Evolutionary conservation across 2,329 filamentous ascomycete species (phyloP).

Genomic region (Hypoxylon sp.): DNA sequence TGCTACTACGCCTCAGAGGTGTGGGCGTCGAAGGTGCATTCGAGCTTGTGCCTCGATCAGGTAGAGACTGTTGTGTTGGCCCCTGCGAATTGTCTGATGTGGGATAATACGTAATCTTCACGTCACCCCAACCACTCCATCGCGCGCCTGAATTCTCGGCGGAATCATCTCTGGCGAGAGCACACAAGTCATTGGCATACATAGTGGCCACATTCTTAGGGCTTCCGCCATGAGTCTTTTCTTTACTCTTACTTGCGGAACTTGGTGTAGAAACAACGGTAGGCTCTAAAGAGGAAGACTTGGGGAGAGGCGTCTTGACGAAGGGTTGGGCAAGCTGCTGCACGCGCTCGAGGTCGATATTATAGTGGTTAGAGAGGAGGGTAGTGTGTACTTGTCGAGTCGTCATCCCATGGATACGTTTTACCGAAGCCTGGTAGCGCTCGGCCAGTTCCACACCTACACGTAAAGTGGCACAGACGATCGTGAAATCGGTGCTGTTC

Average conservation of each 20-base stretch:
- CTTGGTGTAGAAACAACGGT: constrained; percentile 65
- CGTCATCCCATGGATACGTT: constrained; percentile 74
- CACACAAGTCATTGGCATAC: constrained; percentile 86
- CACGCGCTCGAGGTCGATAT: constrained; percentile 82
- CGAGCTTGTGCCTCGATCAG: constrained; percentile 54
- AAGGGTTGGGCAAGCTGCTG: constrained; percentile 88
- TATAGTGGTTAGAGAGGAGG: constrained; percentile 86
- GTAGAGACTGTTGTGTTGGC: constrained; percentile 43
- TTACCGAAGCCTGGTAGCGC: constrained; percentile 90
- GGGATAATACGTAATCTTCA: constrained; percentile 85
- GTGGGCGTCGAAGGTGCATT: constrained; percentile 78
- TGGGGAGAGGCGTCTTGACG: constrained; percentile 74
- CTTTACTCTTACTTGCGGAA: constrained; percentile 79
- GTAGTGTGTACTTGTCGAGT: constrained; percentile 76
- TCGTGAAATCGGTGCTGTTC: constrained; percentile 84
- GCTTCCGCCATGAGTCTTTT: constrained; percentile 66
- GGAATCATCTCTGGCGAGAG: constrained; percentile 73
- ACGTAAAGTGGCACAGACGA: constrained; percentile 83
- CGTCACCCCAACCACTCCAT: constrained; percentile 85
- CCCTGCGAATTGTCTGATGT: constrained; percentile 54
- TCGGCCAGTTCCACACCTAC: constrained; percentile 89
- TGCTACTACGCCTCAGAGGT: constrained; percentile 77
- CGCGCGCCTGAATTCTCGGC: constrained; percentile 53
- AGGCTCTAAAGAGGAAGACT: constrained; percentile 63
- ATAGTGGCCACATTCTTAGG: constrained; percentile 68